A percentile compares a stretch with the other conserved stretches of the same genome.
These are phyloP conservation scores for Arthrobotrys musiformis DNA, from an alignment of 2,329 filamentous ascomycete genomes.

Conservation along the genomic window DNA sequence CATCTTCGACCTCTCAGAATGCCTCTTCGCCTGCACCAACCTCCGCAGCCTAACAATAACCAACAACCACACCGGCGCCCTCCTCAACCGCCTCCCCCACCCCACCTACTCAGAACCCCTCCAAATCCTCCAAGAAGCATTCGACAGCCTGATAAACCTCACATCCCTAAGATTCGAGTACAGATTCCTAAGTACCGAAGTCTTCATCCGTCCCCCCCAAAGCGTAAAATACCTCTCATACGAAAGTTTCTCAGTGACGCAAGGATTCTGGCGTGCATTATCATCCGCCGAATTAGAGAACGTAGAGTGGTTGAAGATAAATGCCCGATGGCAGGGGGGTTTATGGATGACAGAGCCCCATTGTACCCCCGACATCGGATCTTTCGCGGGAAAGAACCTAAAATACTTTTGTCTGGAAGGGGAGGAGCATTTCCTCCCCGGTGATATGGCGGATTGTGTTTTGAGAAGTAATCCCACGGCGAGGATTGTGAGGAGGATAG, in stretches of 20 bases:
- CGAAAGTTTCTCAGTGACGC: background rate
- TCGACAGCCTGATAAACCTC: too few relatives aligned
- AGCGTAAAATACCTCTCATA: background rate
- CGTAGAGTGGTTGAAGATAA: background rate
- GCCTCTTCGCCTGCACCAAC: too few relatives aligned
- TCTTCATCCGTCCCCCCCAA: background rate
- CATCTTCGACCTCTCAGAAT: too few relatives aligned
- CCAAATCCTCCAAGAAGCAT: too few relatives aligned
- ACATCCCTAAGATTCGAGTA: too few relatives aligned
- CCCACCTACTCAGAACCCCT: too few relatives aligned
- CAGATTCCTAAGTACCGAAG: background rate
- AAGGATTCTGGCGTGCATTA: background rate
- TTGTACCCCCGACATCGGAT: background rate
- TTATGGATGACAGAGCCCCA: too few relatives aligned
- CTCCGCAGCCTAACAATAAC: too few relatives aligned
- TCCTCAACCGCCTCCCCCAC: too few relatives aligned
- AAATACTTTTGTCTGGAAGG: background rate
- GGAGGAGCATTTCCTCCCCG: background rate
- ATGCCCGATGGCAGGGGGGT: too few relatives aligned
- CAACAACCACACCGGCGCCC: too few relatives aligned
- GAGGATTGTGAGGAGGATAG: background rate
- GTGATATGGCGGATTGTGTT: background rate
- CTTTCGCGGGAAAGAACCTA: background rate
- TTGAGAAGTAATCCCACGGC: background rate
- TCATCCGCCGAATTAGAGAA: background rate